Evolutionary conservation across 306 rosid species (phyloP), one percentile per base, ranked within the genome.

Genomic region (Begonia peltatifolia): DNA sequence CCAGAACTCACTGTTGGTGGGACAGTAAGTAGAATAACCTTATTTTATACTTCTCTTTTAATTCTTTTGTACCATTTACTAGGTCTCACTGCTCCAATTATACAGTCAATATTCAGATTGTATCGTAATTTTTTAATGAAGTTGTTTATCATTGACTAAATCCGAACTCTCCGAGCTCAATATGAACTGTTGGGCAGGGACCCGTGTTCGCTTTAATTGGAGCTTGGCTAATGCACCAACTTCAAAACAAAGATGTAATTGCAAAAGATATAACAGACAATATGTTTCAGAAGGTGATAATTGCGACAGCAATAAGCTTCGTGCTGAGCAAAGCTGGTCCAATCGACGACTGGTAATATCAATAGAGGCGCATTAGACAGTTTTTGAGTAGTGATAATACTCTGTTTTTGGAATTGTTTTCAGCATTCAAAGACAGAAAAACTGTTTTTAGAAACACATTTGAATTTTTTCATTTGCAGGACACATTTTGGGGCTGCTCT

Each of bases 171-270:
- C 18, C 18, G 18, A 17, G 1, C 18, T 17, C 18, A 17, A 17
- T 17, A 25, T 25, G 56, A 53, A 65, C 30, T 52, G 11, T 53
- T 47, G n/a, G 41, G 43, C 76, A 84, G 97, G 97, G 87, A 57
- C 95, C 97, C 12, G 75, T 80, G 51, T 84, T 82, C 71, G 94
- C 94, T 61, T 63, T 89, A 67, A 78, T 89, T 56, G 95, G 97
- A 68, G 97, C 97, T 63, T 89, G 97, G 95, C 75, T 89, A 11
- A 30, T 73, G 16, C 83, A 89, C 62, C 94, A 85, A 61, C 63
- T 76, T 58, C 87, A 80, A 55, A 80, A 82, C 75, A 82, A 63
- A 70, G 95, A 66, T 50, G 69, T 60, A 6, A 64, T 59, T 58
- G 59, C 67, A 42, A 74, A 69, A 67, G 87, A 72, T 38, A 74